A percentile compares a stretch with the other conserved stretches of the same genome.
Evolutionary conservation across 192 early-diverging fungal species (phyloP).

Genomic region (Pilaira anomala): DNA sequence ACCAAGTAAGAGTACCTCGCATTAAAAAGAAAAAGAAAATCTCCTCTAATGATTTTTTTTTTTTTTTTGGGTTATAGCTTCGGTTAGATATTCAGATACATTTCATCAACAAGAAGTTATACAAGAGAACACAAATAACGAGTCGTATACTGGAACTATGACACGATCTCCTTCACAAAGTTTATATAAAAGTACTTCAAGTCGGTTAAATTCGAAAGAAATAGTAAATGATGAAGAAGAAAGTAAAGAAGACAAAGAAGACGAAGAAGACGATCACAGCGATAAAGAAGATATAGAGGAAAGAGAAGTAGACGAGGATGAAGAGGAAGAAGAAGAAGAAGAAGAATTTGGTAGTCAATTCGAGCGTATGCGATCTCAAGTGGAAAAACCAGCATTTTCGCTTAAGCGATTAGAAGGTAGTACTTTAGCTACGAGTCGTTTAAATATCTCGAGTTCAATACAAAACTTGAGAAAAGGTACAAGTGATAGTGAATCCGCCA

Average conservation of each 20-base stretch:
- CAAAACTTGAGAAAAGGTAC: slow-evolving; percentile 2
- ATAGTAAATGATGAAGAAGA: not conserved
- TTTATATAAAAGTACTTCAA: too few species aligned
- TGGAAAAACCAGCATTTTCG: slow-evolving; percentile 24
- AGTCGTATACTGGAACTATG: not conserved
- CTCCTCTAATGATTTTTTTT: not conserved
- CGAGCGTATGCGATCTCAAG: slow-evolving; percentile 6
- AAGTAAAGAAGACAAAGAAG: not conserved
- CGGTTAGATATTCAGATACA: slow-evolving; percentile 1
- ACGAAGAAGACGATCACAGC: not conserved
- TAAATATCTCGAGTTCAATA: not conserved
- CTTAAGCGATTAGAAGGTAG: not conserved
- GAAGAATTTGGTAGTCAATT: slow-evolving; percentile 17
- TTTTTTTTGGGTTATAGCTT: not conserved
- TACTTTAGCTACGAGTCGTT: not conserved
- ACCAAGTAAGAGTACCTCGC: slow-evolving; percentile 19
- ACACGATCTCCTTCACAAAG: too few species aligned
- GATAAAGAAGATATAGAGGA: not conserved
- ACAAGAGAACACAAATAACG: not conserved
- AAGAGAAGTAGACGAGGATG: not conserved
- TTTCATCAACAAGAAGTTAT: slow-evolving; percentile 5
- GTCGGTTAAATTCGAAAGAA: not conserved
- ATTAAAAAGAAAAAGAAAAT: too few species aligned
- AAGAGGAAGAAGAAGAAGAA: not conserved
- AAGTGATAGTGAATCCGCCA: too few species aligned